Base-by-base conservation (phyloP, 1,284 basidiomycete genomes). In the Tremellales sp. region DNA sequence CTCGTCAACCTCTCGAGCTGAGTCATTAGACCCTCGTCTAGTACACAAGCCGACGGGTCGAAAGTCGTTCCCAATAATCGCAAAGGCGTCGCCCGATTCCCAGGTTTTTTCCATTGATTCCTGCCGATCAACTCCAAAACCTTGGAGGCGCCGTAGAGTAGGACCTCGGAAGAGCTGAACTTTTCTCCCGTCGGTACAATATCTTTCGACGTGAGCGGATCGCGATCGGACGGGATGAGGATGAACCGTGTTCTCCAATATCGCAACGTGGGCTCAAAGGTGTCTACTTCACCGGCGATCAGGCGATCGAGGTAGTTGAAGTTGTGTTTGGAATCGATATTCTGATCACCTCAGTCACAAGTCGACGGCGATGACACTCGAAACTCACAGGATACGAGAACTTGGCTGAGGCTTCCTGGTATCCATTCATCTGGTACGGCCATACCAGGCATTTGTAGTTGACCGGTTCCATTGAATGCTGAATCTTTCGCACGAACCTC, bases 231-330 rank as follows among this genome's bases (percentile, higher is more conserved):
- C 0, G 94, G 94, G 38, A 97, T 87, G 16, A 98, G 81, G 21
- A 97, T 80, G 65, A 97, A 95, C n/a, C 93, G 80, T 0, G 92
- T 95, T 5, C 93, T 81, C 89, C 93, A 97, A 65, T 94, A 95
- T 36, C 86, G 81, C 37, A 91, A 75, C 58, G 83, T 84, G 14
- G 51, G 38, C 18, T 45, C 25, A 64, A 90, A 83, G 37, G 84
- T 77, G 43, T 83, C 82, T 64, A 89, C 87, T 55, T 91, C 89
- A 2, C 89, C 89, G 4, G 87, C 87, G 8, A 91, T 85, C 5
- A 92, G 73, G 10, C 70, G 65, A 49, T 73, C 71, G 2, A 73
- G 65, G 53, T 70, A 72, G 47, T 72, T 73, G 56, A 72, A 73
- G 47, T 68, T 68, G 41, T 69, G 56, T 48, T 64, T 66, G 33